Base-by-base conservation (phyloP, 2,329 filamentous ascomycete species). In the Verticillium zaregamsianum region DNA sequence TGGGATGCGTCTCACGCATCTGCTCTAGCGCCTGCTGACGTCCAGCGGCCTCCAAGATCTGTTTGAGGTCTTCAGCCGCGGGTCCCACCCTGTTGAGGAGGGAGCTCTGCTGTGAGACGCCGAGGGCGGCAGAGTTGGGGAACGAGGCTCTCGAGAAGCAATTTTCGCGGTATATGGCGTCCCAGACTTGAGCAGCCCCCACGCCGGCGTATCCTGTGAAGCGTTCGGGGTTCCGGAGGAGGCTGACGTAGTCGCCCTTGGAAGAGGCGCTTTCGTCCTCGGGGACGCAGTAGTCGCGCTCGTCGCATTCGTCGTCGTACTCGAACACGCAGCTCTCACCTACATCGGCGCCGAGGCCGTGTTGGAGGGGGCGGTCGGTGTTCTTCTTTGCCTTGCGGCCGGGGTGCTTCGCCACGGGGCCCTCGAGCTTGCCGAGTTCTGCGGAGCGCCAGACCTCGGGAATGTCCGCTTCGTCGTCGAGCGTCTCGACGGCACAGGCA, bases 301-400 rank as follows among this genome's bases (percentile, higher is more conserved):
- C 91, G 77, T 98, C 94, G 76, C 93, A 97, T 76, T 97, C 94
- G 71, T 97, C 94, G 70, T 98, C 94, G 72, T 96, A 96, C 78
- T 99, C 95, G 20, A 98, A 89, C 55, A 99, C 93, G 73, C 95
- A 99, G 74, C 92, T 97, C 79, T 99, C 95, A 59, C 92, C 93
- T 0, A 97, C 94, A 61, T 89, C 80, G 59, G 93, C 92, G 56
- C 95, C 95, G 9, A 99, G 78, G 69, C 88, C 84, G 17, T 94
- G 94, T 68, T 92, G 87, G 7, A 98, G 79, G 23, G 95, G 95
- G 61, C 86, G 84, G 68, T 90, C 77, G 3, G 87, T 88, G 57
- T 89, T 81, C 72, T 93, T 88, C 69, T 82, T 82, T 15, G 60
- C 57, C 71, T 93, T 92, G 73, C 86, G 90, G 5, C 88, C 90